These are phyloP conservation scores for Fusarium subtropicale DNA, from an alignment of 2,329 filamentous ascomycete genomes.

Conservation along the genomic window DNA sequence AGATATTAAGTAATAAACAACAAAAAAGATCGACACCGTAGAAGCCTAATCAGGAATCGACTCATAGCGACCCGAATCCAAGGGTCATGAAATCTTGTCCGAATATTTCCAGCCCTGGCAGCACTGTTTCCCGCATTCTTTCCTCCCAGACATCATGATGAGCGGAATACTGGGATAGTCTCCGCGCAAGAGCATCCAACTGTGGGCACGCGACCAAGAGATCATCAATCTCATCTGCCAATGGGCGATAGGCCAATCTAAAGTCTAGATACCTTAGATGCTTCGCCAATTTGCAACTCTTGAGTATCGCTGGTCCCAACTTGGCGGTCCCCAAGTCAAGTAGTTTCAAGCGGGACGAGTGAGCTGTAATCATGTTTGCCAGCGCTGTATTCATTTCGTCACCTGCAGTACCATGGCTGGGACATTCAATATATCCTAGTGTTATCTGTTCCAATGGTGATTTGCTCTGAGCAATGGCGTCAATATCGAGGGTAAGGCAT, in stretches of 20 bases:
- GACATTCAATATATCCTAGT: fast-evolving
- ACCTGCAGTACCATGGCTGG: not conserved
- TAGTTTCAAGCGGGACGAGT: not conserved
- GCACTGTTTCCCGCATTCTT: not conserved
- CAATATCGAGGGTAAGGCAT: not conserved
- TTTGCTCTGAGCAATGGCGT: not conserved
- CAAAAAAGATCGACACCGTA: not conserved
- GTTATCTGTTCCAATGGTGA: not conserved
- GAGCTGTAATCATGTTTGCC: not conserved
- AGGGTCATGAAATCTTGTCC: not conserved
- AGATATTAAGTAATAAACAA: not conserved
- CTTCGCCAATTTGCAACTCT: not conserved
- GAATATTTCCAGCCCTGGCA: not conserved
- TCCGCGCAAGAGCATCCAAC: not conserved
- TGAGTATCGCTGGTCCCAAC: not conserved
- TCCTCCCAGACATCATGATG: not conserved
- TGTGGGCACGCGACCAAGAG: not conserved
- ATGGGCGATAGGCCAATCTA: fast-evolving
- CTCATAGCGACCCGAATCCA: not conserved
- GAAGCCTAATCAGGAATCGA: too few relatives aligned
- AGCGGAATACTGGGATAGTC: fast-evolving
- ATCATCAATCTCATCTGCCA: not conserved
- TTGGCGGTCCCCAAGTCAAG: not conserved
- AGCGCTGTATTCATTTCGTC: not conserved
- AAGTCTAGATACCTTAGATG: not conserved